Base-by-base conservation (phyloP, 257 asterid genomes). In the Perilla frutescens region DNA sequence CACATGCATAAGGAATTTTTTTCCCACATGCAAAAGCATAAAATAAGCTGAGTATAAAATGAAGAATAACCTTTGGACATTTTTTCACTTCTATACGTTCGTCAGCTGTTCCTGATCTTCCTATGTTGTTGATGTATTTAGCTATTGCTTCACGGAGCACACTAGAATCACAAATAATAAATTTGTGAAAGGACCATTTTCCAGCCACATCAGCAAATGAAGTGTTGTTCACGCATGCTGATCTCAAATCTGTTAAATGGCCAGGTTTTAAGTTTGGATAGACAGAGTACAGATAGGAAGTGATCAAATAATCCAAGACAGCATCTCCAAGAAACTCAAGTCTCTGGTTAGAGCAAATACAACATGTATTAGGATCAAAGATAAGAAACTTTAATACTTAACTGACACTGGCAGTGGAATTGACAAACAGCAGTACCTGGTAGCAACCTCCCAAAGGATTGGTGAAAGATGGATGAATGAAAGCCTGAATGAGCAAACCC, bases 261-360 rank as follows among this genome's bases (percentile, higher is more conserved):
- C 99, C 99, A 83, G 97, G 99, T 80, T 82, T 92, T 84, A 95
- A 74, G 40, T 81, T 80, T 45, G 99, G 98, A 74, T 92, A 92
- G 71, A 75, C 91, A n/a, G 97, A 86, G 73, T 81, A 95, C 53
- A 92, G 81, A 86, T 92, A 95, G 71, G 97, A 89, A 73, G 98
- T 92, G 82, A 95, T 87, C 88, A 95, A 76, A 86, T 95, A 95
- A 84, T 95, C 99, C 91, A 95, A 81, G 77, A 89, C 94, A 60
- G 99, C 98, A 86, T 95, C 99, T 80, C 99, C 99, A 12, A 95
- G 96, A 83, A 85, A 92, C 84, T 95, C 99, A 64, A 95, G 88
- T 70, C 99, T 89, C 98, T 92, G 96, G 77, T 77, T 74, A 54
- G 85, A 77, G 76, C 34, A 80, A 12, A 73, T 64, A 32, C 77